Evolutionary conservation across 208 protist species (phyloP).

Genomic region (Trypanosoma conorhini): DNA sequence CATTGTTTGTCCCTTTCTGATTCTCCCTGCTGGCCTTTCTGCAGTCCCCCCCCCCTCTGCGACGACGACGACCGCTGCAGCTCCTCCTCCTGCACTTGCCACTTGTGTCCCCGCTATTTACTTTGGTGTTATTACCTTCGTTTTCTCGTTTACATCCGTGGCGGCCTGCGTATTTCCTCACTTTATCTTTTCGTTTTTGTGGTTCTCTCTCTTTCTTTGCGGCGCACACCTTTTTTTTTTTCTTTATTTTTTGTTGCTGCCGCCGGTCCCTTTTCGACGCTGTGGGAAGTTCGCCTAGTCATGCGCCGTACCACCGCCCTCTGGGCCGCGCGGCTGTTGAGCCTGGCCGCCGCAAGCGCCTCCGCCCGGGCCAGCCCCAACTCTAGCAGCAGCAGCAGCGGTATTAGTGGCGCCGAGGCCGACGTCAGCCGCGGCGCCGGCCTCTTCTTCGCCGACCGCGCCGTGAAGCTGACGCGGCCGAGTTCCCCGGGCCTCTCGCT

Average conservation of each 20-base stretch:
- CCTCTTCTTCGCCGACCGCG: slow-evolving; percentile 74
- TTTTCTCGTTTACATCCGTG: no score
- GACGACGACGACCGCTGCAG: not conserved
- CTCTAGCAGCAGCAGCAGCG: no score
- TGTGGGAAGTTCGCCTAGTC: slow-evolving; percentile 3
- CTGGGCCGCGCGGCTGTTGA: slow-evolving; percentile 4
- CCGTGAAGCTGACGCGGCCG: slow-evolving; percentile 56
- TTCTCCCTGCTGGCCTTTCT: no score
- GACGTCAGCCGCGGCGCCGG: slow-evolving; percentile 6
- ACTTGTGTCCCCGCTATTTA: no score
- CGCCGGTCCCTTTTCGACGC: slow-evolving; percentile 17
- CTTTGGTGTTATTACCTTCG: no score
- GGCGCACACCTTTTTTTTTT: slow-evolving; percentile 1
- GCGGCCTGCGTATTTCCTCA: no score
- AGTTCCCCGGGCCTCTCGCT: slow-evolving; percentile 44
- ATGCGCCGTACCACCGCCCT: slow-evolving; percentile 17
- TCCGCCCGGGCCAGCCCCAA: not conserved
- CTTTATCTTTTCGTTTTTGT: not conserved
- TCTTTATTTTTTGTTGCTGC: slow-evolving; percentile 18
- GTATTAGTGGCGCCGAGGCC: not conserved
- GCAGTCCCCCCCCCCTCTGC: not conserved
- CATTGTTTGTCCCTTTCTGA: not conserved
- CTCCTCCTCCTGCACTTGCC: no score
- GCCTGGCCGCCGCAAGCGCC: not conserved
- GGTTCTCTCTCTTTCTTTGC: slow-evolving; percentile 18